phyloP scores from a whole-genome alignment of 2,329 filamentous ascomycete genomes.

The Hypomyces perniciosus region DNA sequence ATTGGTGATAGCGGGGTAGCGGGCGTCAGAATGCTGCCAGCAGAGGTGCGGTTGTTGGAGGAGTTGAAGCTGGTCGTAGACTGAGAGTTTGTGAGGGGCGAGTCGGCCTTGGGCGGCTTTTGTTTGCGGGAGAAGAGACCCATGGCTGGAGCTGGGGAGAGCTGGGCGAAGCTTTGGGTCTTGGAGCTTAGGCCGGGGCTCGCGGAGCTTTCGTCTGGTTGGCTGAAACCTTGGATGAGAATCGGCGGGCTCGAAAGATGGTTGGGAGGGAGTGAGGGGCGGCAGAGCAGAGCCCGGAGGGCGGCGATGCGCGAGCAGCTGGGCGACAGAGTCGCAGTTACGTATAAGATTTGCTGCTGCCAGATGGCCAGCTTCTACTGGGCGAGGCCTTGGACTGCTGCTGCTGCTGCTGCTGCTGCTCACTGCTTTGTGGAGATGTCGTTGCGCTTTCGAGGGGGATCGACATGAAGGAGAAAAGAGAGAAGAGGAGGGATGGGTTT shows the following conservation, averaged over 20 bases:
- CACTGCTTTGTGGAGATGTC: too few species aligned
- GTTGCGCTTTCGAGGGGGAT: too few species aligned
- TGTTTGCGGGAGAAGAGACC: conserved; percentile 52
- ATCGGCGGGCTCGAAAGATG: not conserved
- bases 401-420: too few species aligned
- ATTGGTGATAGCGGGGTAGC: conserved; percentile 47
- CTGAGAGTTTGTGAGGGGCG: conserved; percentile 37
- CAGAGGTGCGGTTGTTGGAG: conserved; percentile 44
- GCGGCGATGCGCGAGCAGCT: not conserved
- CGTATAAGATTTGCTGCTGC: too few species aligned
- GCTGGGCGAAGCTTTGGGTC: not conserved
- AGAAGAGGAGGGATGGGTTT: too few species aligned
- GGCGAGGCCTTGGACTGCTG: too few species aligned
- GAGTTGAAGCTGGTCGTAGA: conserved; percentile 49
- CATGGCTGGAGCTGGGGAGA: conserved; percentile 31
- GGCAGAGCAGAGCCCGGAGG: not conserved
- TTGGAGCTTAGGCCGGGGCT: not conserved
- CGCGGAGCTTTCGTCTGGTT: not conserved
- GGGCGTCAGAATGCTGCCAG: conserved; percentile 38
- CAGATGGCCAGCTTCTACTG: too few species aligned
- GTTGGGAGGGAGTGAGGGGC: conserved; percentile 1
- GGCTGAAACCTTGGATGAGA: not conserved
- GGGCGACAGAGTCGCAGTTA: not conserved
- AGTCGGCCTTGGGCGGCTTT: conserved; percentile 40
- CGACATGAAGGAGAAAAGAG: too few species aligned